Percentiles rank a stretch among this genome's conserved stretches.
Evolutionary conservation across 805 yeast species (phyloP).

Genomic region (Candida ponderosae): DNA sequence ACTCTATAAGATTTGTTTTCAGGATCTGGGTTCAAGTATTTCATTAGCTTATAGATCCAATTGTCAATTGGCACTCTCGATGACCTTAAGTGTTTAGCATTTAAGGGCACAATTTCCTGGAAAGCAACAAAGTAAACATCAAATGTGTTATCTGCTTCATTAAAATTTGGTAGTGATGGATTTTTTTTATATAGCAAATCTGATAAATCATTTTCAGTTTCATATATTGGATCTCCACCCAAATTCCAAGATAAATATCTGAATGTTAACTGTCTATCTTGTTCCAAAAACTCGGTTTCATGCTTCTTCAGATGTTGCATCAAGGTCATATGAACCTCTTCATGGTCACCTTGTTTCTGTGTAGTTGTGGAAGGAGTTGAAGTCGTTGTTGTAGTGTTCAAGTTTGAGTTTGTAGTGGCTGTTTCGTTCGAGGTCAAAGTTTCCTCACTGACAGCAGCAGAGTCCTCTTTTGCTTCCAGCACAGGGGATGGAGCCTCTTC

Average conservation of each 20-base stretch:
- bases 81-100: constrained; percentile 29
- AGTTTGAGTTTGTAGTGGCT: too few relatives aligned
- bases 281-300: constrained; percentile 11
- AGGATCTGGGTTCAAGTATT: constrained; percentile 10
- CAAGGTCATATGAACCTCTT: constrained; percentile 1
- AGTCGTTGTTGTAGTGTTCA: too few relatives aligned
- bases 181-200: constrained; percentile 3
- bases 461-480: not conserved
- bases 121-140: constrained; percentile 36
- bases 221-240: constrained; percentile 19
- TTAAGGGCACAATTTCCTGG: constrained; percentile 44
- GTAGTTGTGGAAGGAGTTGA: too few relatives aligned
- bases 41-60: constrained; percentile 24
- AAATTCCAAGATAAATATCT: constrained; percentile 33
- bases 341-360: not conserved
- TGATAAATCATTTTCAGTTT: constrained; percentile 12
- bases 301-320: constrained; percentile 10
- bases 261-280: constrained; percentile 12
- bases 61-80: constrained; percentile 23
- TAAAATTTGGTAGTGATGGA: not conserved
- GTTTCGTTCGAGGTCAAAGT: too few relatives aligned
- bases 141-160: constrained; percentile 5
- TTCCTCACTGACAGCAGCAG: not conserved
- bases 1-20: constrained; percentile 22
- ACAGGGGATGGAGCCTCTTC: too few relatives aligned